Conservation (phyloP, 371 early-diverging fungal species). For the Fennellomyces sp. region DNA sequence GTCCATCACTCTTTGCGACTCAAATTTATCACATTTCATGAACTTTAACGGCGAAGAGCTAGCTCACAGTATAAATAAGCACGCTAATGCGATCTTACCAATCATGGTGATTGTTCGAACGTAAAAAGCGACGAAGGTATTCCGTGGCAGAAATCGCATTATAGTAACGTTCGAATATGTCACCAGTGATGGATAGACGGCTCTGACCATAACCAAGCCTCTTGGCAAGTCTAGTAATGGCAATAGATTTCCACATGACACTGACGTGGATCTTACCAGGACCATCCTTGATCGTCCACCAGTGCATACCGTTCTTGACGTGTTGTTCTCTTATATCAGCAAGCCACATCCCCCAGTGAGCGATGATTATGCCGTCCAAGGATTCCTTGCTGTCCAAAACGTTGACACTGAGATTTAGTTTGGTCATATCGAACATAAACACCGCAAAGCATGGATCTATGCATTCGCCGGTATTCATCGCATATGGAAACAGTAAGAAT, state of each 20-base stretch:
- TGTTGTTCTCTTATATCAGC: slow-evolving; percentile 31
- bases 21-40: too few relatives aligned
- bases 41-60: too few relatives aligned
- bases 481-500: slow-evolving; percentile 10
- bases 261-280: slow-evolving; percentile 54
- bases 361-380: slow-evolving; percentile 30
- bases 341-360: slow-evolving; percentile 29
- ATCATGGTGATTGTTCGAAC: slow-evolving; percentile 70
- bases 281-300: slow-evolving; percentile 49
- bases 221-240: slow-evolving; percentile 50
- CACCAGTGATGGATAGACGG: slow-evolving; percentile 56
- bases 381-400: slow-evolving; percentile 29
- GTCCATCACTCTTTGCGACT: too few relatives aligned
- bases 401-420: slow-evolving; percentile 30
- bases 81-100: too few relatives aligned
- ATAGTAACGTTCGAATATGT: slow-evolving; percentile 88
- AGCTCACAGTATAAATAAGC: too few relatives aligned
- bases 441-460: slow-evolving; percentile 80
- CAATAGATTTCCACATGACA: slow-evolving; percentile 59
- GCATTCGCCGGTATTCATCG: too few relatives aligned
- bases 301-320: slow-evolving; percentile 41
- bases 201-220: slow-evolving; percentile 41
- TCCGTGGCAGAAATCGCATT: slow-evolving; percentile 65
- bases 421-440: slow-evolving; percentile 45
- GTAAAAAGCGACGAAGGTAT: slow-evolving; percentile 63